Conservation (phyloP, 225 moss, liverwort and hornwort genomes). For the Pleurozium schreberi region DNA sequence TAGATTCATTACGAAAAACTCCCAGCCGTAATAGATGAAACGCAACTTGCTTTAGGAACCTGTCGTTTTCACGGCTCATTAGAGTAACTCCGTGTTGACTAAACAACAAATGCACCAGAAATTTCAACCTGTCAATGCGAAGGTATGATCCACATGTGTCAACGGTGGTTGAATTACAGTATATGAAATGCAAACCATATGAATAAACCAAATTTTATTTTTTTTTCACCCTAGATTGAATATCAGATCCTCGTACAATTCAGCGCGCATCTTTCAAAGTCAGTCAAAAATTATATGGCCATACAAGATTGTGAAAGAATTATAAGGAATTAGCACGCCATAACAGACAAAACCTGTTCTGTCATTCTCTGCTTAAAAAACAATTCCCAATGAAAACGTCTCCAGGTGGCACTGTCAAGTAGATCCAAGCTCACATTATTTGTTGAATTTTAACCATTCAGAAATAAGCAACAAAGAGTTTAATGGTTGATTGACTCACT, state of each 20-base stretch:
- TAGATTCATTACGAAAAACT: conserved; percentile 97
- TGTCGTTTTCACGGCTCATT: conserved; percentile 96
- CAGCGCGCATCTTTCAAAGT: neutral
- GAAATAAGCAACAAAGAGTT: neutral
- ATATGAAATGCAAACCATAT: neutral
- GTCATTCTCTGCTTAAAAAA: neutral
- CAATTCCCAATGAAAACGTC: neutral
- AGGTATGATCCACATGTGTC: neutral
- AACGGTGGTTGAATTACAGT: neutral
- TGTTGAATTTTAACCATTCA: neutral
- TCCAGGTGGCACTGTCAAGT: neutral
- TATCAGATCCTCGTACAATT: neutral
- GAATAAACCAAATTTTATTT: neutral
- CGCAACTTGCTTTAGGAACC: conserved; percentile 49
- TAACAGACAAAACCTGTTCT: neutral
- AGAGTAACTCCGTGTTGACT: conserved; percentile 67
- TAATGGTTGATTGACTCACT: conserved; percentile 42
- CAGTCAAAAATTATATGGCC: neutral
- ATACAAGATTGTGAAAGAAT: neutral
- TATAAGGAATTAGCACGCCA: neutral
- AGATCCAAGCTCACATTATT: neutral
- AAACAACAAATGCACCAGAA: conserved; percentile 38
- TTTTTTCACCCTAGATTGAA: neutral
- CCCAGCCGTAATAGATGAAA: conserved; percentile 89
- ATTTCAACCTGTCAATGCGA: neutral